Conservation (phyloP, 257 asterid species). For the Penstemon davidsonii region DNA sequence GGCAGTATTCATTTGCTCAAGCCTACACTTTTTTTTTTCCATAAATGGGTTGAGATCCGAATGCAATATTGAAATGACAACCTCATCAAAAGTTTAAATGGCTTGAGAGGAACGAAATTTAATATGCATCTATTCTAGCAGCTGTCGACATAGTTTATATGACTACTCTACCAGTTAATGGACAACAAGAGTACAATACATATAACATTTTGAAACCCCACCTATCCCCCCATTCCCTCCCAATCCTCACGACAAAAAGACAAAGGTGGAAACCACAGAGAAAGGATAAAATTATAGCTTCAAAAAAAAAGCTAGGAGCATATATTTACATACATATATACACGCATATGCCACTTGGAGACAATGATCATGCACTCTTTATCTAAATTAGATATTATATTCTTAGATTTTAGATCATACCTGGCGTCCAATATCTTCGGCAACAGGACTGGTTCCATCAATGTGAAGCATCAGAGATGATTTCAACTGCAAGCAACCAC, state of each 20-base stretch:
- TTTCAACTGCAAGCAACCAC: conserved; percentile 64
- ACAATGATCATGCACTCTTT: not conserved
- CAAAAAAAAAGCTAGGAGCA: too few species aligned
- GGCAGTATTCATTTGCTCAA: too few species aligned
- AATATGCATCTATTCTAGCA: too few species aligned
- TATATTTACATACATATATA: too few species aligned
- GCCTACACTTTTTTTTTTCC: too few species aligned
- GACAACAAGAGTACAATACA: not conserved
- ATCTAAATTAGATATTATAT: not conserved
- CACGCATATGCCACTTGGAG: not conserved
- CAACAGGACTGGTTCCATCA: conserved; percentile 90
- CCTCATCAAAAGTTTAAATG: too few species aligned
- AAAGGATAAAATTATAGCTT: not conserved
- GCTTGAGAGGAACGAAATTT: too few species aligned
- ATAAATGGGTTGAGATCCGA: too few species aligned
- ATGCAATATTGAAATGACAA: too few species aligned
- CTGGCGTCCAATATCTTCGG: conserved; percentile 99
- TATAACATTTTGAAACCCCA: not conserved
- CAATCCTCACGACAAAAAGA: too few species aligned
- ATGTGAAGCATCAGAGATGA: conserved; percentile 88
- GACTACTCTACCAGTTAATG: not conserved
- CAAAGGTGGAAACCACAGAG: too few species aligned
- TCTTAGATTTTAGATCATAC: conserved; percentile 34
- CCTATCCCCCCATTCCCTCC: too few species aligned
- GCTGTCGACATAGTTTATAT: not conserved